These are phyloP conservation scores for Chlamydomonas schloesseri DNA, from an alignment of 139 green algal species.

Conservation along the genomic window DNA sequence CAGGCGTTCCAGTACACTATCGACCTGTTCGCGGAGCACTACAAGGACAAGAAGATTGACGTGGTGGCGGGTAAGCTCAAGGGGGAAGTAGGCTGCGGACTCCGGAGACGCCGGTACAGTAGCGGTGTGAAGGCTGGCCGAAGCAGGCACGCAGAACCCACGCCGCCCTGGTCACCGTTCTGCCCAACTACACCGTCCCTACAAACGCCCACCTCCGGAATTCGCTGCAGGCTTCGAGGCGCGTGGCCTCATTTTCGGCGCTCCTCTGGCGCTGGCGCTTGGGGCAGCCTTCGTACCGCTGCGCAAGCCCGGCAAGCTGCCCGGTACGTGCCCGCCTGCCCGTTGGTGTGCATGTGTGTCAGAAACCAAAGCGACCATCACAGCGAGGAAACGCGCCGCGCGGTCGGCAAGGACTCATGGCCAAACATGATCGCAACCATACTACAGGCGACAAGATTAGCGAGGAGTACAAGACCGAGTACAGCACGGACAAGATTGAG, in stretches of 20 bases:
- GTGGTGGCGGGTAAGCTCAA: conserved; percentile 81
- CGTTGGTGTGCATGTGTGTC: too few relatives aligned
- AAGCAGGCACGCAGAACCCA: too few relatives aligned
- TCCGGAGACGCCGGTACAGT: too few relatives aligned
- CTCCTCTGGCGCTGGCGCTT: conserved; percentile 92
- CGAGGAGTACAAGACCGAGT: conserved; percentile 92
- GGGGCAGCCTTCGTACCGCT: conserved; percentile 92
- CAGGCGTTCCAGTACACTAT: conserved; percentile 87
- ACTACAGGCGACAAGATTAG: conserved; percentile 85
- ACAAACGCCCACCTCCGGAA: too few relatives aligned
- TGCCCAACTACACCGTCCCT: too few relatives aligned
- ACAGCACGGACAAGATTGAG: conserved; percentile 96
- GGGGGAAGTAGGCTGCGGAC: too few relatives aligned
- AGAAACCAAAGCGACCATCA: too few relatives aligned
- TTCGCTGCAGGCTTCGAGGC: conserved; percentile 98
- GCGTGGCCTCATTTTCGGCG: conserved; percentile 97
- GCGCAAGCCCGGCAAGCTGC: conserved; percentile 98
- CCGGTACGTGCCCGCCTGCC: conserved; percentile 86
- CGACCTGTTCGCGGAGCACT: conserved; percentile 85
- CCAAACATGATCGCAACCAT: not conserved
- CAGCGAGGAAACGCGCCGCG: too few relatives aligned
- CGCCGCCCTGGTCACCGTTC: too few relatives aligned
- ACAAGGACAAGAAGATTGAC: conserved; percentile 84
- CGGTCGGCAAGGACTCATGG: too few relatives aligned
- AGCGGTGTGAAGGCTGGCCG: too few relatives aligned